Conservation (phyloP, 495 filamentous ascomycete genomes). For the Daldinia vernicosa region DNA sequence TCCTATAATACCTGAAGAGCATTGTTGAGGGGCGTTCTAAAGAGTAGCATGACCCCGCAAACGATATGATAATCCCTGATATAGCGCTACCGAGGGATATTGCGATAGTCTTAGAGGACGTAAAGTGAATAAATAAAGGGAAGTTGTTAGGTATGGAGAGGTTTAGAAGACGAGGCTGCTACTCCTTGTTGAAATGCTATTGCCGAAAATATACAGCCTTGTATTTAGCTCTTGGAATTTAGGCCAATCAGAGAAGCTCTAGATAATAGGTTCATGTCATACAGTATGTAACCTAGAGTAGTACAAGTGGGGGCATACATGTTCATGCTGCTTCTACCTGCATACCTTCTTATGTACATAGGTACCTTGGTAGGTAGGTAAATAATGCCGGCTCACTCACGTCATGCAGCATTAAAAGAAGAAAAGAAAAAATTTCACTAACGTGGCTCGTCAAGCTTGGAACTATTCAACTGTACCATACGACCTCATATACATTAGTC, state of each 20-base stretch:
- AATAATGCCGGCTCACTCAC: constrained; percentile 4
- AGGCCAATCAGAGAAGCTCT: constrained; percentile 17
- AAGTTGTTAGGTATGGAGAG: background rate
- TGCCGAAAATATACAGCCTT: constrained; percentile 29
- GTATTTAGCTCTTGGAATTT: constrained; percentile 15
- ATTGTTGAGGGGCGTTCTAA: constrained; percentile 16
- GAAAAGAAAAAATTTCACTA: background rate
- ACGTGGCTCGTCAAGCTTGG: constrained; percentile 14
- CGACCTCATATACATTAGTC: constrained; percentile 54
- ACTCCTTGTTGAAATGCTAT: constrained; percentile 28
- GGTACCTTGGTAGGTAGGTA: background rate
- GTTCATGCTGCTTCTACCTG: background rate
- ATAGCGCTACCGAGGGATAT: background rate
- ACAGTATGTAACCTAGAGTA: no score
- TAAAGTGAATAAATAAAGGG: background rate
- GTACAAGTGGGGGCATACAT: background rate
- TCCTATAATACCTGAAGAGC: constrained; percentile 30
- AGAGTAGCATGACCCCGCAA: constrained; percentile 22
- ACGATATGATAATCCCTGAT: background rate
- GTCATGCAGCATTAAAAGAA: background rate
- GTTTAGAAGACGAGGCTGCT: constrained; percentile 28
- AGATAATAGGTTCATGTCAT: constrained; percentile 12
- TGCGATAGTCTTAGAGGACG: background rate
- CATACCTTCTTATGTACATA: background rate
- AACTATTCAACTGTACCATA: constrained; percentile 47